Evolutionary conservation across 1,139 yeast species (phyloP).

Genomic region (Taphrina pruni): DNA sequence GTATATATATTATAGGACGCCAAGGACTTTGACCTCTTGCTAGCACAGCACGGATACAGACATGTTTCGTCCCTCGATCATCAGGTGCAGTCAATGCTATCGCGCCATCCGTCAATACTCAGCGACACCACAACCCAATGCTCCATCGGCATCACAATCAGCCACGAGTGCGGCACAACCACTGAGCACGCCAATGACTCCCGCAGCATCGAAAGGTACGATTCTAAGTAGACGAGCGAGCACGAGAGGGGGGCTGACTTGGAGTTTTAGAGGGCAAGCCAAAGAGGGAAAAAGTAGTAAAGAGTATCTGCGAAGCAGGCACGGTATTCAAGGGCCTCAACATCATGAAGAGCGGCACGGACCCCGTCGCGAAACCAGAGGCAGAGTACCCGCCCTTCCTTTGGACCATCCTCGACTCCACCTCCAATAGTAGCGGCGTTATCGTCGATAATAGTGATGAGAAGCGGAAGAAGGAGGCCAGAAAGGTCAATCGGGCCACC

Average conservation of each 20-base stretch:
- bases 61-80: constrained; percentile 12
- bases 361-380: constrained; percentile 89
- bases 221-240: neutral
- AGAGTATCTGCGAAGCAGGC: constrained; percentile 56
- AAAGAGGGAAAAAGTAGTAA: constrained; percentile 28
- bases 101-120: constrained; percentile 7
- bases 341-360: constrained; percentile 77
- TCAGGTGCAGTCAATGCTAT: neutral
- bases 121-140: constrained; percentile 8
- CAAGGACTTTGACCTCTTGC: neutral
- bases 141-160: constrained; percentile 28
- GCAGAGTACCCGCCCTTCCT: constrained; percentile 93
- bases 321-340: constrained; percentile 75
- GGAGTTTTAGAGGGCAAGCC: neutral
- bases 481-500: constrained; percentile 25
- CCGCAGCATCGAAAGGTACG: constrained; percentile 4
- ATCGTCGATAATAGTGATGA: too few relatives aligned
- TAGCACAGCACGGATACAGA: neutral
- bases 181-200: constrained; percentile 15
- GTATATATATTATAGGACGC: neutral
- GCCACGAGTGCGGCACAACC: constrained; percentile 32
- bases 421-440: neutral
- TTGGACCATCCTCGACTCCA: constrained; percentile 64
- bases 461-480: constrained; percentile 27
- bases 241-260: neutral